Evolutionary conservation across 768 basidiomycete genomes (phyloP).

Genomic region (Tricholoma bakamatsutake): DNA sequence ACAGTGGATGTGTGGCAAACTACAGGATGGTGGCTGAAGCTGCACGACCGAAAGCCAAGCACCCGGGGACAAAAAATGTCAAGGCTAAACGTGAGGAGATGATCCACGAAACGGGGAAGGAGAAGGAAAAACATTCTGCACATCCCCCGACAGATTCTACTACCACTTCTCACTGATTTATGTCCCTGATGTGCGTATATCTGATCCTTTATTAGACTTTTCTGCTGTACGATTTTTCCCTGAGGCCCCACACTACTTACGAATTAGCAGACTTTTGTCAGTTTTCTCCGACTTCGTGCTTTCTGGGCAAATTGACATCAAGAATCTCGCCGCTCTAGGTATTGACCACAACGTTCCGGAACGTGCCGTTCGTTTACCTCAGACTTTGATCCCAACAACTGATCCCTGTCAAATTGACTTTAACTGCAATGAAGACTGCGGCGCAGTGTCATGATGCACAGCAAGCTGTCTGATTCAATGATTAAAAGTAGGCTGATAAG

Average conservation of each 20-base stretch:
- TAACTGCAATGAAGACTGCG: not conserved
- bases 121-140: constrained; percentile 3
- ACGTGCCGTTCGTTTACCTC: too few species aligned
- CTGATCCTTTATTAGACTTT: not conserved
- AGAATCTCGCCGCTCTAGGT: not conserved
- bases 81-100: constrained; percentile 37
- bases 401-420: not conserved
- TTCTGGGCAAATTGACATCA: not conserved
- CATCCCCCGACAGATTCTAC: constrained; percentile 6
- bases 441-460: not conserved
- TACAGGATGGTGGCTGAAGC: constrained; percentile 86
- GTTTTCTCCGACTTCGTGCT: not conserved
- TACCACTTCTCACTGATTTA: not conserved
- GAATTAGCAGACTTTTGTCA: not conserved
- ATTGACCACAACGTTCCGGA: too few species aligned
- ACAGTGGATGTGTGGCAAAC: not conserved
- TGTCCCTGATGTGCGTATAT: not conserved
- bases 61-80: constrained; percentile 27
- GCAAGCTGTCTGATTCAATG: not conserved
- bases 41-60: constrained; percentile 66
- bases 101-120: constrained; percentile 26
- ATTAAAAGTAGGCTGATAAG: not conserved
- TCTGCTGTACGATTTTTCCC: not conserved
- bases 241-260: not conserved
- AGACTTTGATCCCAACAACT: not conserved